phyloP scores from a whole-genome alignment of 2,329 filamentous ascomycete species.

The Westerdykella aurantiaca region DNA sequence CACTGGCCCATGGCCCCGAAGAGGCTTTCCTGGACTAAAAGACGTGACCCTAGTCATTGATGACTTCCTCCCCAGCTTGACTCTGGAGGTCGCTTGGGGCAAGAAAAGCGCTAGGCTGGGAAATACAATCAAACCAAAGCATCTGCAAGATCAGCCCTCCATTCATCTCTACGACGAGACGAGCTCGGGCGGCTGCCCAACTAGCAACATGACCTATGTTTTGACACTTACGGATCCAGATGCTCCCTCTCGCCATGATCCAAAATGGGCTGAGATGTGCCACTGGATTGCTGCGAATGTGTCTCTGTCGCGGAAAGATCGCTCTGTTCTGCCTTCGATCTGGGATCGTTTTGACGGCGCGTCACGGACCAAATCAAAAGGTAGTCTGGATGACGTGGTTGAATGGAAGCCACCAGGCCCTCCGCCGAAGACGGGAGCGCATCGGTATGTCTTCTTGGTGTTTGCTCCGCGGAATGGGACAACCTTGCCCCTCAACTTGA shows the following conservation, averaged over 20 bases:
- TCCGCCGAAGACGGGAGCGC: constrained; percentile 51
- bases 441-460: constrained; percentile 53
- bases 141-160: constrained; percentile 39
- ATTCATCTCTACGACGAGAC: constrained; percentile 36
- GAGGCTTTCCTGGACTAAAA: constrained; percentile 3
- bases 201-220: constrained; percentile 39
- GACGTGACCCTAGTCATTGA: constrained; percentile 47
- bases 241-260: constrained; percentile 50
- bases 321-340: constrained; percentile 18
- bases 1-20: background rate
- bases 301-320: constrained; percentile 16
- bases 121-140: constrained; percentile 23
- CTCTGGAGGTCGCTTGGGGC: constrained; percentile 47
- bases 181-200: constrained; percentile 12
- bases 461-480: constrained; percentile 44
- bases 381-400: constrained; percentile 32
- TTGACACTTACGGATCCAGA: constrained; percentile 54
- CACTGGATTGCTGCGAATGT: constrained; percentile 48
- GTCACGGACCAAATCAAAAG: no score
- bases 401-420: constrained; percentile 51
- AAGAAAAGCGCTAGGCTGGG: constrained; percentile 28
- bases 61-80: constrained; percentile 52
- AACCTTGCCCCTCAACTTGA: constrained; percentile 38
- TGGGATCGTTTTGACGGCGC: background rate
- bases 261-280: constrained; percentile 54